Base-by-base conservation (phyloP, 805 yeast species). In the Nakazawaea holstii region DNA sequence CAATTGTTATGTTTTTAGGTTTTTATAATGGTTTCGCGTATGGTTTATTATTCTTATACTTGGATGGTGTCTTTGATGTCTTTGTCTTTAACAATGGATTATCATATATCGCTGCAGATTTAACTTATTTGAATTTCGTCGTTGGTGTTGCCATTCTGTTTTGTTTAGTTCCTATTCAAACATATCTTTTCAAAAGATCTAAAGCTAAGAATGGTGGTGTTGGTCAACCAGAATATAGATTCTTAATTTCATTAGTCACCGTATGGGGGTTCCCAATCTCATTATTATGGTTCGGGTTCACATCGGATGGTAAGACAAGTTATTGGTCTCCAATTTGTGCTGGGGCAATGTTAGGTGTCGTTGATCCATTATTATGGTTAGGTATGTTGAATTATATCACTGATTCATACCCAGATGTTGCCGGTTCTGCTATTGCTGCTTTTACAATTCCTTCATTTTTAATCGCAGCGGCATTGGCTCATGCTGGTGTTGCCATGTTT, bases 401-500 rank as follows among this genome's bases (percentile, higher is more conserved):
- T 39, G 69, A 65, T 53, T 55, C 66, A 29, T 65, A 65, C 45
- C 58, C 68, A 32, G 62, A 61, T 37, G 56, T 66, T 27, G 53
- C 64, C 14, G 62, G 59, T 43, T 64, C 68, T 39, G 69, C 68
- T 31, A 60, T 65, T 51, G 68, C 68, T 11, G 69, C 65, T 1
- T 65, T 65, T 56, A 59, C 66, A 36, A 65, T 65, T 35, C 69
- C 69, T 31, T 65, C 69, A 4, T 65, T 65, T 50, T 57, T 62
- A 14, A 64, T 65, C 50, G 68, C 69, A 39, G 69, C 64, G 36
- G 61, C 61, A 13, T 53, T 65, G 26, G 55, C 69, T 14, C 69
- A 65, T 48, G 69, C 67, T 26, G 69, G 69, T 62, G 65, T 65
- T 46, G 69, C 69, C 39, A 63, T 65, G 68, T 65, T 65, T 51